A percentile compares a stretch with the other conserved stretches of the same genome.
phyloP scores from a whole-genome alignment of 306 rosid genomes.

The Quercus berberidifolia region DNA sequence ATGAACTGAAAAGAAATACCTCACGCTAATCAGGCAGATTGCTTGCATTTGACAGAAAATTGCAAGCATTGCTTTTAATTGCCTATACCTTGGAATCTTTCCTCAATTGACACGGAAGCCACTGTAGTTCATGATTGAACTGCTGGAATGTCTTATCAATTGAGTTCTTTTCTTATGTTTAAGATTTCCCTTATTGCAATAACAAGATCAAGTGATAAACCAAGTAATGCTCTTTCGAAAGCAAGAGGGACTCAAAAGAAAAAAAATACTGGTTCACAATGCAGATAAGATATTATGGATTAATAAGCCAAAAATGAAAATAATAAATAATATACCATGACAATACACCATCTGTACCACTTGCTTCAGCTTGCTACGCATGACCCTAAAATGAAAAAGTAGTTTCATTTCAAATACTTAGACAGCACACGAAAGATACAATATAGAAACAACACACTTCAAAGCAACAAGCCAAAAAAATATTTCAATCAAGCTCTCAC shows the following conservation, averaged over 20 bases:
- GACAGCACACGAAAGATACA: too few species aligned
- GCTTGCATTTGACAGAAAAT: neutral
- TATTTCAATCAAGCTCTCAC: too few species aligned
- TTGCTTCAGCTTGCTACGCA: too few species aligned
- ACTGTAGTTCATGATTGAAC: neutral
- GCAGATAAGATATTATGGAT: too few species aligned
- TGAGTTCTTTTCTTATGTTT: neutral
- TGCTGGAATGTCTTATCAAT: too few species aligned
- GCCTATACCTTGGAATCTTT: neutral
- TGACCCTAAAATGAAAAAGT: too few species aligned
- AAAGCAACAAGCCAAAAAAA: too few species aligned
- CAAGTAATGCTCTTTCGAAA: neutral
- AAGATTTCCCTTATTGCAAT: constrained; percentile 10
- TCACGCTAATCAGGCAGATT: neutral
- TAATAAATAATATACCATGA: too few species aligned
- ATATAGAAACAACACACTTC: too few species aligned
- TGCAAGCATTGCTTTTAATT: neutral
- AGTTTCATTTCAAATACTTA: too few species aligned
- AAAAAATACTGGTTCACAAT: neutral
- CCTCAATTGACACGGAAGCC: neutral
- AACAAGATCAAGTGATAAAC: constrained; percentile 6
- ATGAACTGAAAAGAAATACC: neutral
- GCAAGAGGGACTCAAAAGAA: constrained; percentile 2
- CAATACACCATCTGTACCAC: too few species aligned
- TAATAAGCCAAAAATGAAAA: too few species aligned